These are phyloP conservation scores for Trichoderma gracile DNA, from an alignment of 2,329 filamentous ascomycete species.

Conservation along the genomic window DNA sequence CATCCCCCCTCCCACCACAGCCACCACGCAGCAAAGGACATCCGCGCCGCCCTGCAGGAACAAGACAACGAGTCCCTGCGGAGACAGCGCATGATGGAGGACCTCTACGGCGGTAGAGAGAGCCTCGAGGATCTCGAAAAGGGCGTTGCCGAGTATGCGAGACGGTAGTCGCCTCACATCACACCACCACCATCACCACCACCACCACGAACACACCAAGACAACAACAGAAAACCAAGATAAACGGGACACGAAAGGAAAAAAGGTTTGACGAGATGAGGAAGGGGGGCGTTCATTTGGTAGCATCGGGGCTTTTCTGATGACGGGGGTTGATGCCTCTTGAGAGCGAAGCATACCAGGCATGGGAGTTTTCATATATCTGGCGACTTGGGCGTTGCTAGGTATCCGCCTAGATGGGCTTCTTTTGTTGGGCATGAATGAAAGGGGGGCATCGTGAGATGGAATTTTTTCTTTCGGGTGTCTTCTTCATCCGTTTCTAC, in stretches of 20 bases:
- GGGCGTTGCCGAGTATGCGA: slow-evolving; percentile 50
- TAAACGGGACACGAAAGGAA: no score
- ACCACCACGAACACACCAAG: background rate
- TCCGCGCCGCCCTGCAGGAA: slow-evolving; percentile 35
- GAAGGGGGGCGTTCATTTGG: background rate
- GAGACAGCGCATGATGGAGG: slow-evolving; percentile 45
- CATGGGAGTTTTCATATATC: background rate
- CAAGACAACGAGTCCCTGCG: slow-evolving; percentile 41
- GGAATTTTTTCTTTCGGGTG: background rate
- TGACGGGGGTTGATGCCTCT: background rate
- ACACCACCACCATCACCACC: no score
- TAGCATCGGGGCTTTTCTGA: background rate
- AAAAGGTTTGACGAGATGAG: no score
- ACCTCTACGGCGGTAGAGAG: slow-evolving; percentile 53
- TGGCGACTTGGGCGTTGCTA: background rate
- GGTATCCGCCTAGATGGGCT: background rate
- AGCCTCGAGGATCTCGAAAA: slow-evolving; percentile 51
- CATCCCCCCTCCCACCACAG: no score
- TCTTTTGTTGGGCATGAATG: background rate
- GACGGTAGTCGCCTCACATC: no score
- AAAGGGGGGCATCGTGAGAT: background rate
- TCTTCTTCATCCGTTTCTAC: background rate
- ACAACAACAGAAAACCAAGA: background rate
- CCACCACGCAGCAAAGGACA: slow-evolving; percentile 23
- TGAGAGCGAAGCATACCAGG: slow-evolving; percentile 14